Conservation (phyloP, 805 yeast genomes). For the Starmerella vitae region DNA sequence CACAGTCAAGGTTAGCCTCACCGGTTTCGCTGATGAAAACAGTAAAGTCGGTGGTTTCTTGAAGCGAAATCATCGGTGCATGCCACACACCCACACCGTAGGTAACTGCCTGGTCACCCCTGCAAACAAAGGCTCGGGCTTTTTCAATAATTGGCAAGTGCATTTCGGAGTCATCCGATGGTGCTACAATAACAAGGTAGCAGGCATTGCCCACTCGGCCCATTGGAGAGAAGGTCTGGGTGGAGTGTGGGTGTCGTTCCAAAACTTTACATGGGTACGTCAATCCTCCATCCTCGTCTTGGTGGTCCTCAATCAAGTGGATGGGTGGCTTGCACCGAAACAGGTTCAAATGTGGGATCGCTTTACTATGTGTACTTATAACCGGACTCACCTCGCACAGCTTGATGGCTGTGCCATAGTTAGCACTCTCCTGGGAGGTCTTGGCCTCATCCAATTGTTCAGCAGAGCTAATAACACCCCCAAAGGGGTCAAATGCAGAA, state of each 20-base stretch:
- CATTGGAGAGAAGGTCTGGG: slow-evolving; percentile 89
- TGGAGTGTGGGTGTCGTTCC: slow-evolving; percentile 78
- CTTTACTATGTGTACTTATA: slow-evolving; percentile 20
- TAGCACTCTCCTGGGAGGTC: slow-evolving; percentile 50
- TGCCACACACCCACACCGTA: slow-evolving; percentile 84
- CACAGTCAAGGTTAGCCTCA: slow-evolving; percentile 63
- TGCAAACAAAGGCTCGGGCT: slow-evolving; percentile 56
- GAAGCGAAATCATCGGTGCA: slow-evolving; percentile 87
- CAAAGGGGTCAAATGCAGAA: slow-evolving; percentile 50
- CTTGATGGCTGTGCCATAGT: slow-evolving; percentile 88
- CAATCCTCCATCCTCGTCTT: slow-evolving; percentile 14
- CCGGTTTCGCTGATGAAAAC: slow-evolving; percentile 83
- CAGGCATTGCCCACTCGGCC: slow-evolving; percentile 45
- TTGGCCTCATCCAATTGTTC: slow-evolving; percentile 45
- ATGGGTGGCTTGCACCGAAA: slow-evolving; percentile 69
- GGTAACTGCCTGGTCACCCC: slow-evolving; percentile 79
- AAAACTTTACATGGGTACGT: slow-evolving; percentile 50
- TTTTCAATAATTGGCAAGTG: slow-evolving; percentile 41
- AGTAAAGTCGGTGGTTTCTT: slow-evolving; percentile 60
- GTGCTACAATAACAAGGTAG: slow-evolving; percentile 72
- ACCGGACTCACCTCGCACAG: slow-evolving; percentile 60
- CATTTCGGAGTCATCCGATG: slow-evolving; percentile 24
- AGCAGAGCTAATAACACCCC: slow-evolving; percentile 64
- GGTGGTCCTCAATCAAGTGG: slow-evolving; percentile 34
- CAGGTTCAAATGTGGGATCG: slow-evolving; percentile 65